Evolutionary conservation across 306 rosid genomes (phyloP).

Genomic region (Vicia faba): DNA sequence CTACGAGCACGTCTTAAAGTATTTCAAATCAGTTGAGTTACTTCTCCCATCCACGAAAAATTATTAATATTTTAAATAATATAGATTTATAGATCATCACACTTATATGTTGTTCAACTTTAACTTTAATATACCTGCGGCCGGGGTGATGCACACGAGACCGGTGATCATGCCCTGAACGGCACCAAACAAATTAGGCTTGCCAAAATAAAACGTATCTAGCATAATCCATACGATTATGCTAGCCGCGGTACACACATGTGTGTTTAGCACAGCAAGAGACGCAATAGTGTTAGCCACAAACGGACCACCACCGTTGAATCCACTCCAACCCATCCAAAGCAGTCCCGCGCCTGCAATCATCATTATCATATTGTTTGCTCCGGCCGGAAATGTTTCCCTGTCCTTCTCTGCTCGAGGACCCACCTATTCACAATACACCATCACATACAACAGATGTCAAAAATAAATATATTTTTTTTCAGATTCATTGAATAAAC

Average conservation of each 20-base stretch:
- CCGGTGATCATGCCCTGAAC: slow-evolving; percentile 61
- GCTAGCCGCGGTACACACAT: slow-evolving; percentile 50
- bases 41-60: too few species aligned
- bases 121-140: slow-evolving; percentile 34
- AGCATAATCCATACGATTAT: slow-evolving; percentile 46
- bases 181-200: slow-evolving; percentile 54
- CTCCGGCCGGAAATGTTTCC: slow-evolving; percentile 28
- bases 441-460: too few species aligned
- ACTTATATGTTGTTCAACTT: too few species aligned
- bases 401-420: slow-evolving; percentile 39
- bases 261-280: slow-evolving; percentile 55
- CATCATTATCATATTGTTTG: slow-evolving; percentile 51
- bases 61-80: too few species aligned
- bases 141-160: slow-evolving; percentile 58
- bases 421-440: slow-evolving; percentile 41
- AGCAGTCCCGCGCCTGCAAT: slow-evolving; percentile 58
- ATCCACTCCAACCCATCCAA: slow-evolving; percentile 70
- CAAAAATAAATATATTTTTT: too few species aligned
- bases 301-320: slow-evolving; percentile 60
- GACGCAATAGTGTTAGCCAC: slow-evolving; percentile 45
- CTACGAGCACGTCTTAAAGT: too few species aligned
- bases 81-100: too few species aligned
- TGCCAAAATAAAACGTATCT: slow-evolving; percentile 43
- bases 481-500: too few species aligned
- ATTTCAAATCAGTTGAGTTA: too few species aligned